Evolutionary conservation across 2,329 filamentous ascomycete genomes (phyloP), one percentile per base, ranked within the genome.

Genomic region (Nigrospora osmanthi): DNA sequence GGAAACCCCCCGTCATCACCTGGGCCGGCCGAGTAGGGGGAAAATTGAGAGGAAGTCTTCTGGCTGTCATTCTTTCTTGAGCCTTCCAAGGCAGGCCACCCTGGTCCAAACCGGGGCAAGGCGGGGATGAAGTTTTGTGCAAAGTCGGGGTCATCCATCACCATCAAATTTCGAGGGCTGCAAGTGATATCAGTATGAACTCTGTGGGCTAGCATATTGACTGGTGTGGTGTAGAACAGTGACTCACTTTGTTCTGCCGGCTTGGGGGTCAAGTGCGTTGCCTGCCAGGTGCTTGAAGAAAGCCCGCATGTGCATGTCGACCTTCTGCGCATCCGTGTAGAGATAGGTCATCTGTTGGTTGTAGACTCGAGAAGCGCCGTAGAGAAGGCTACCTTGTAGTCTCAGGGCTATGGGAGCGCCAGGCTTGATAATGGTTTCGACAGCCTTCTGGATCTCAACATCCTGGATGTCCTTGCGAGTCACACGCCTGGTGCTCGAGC

Each of bases 381-480:
- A 90, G 28, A 98, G 79, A 15, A 98, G 73, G 54, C 84, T 96
- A 14, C 89, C 86, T 60, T 97, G 91, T 17, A 98, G 76, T 33
- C 93, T 83, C 52, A 98, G 67, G 5, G 93, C 91, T 67, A 98
- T 84, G 3, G 93, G 93, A 2, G 87, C 88, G 6, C 84, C 87
- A 0, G 55, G 89, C 46, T 87, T 76, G 34, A 87, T 79, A 60
- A 98, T 95, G n/a, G 85, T 93, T 51, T 84, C 76, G 63, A 91
- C 96, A 46, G 93, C 90, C 58, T 86, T 89, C 33, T 81, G 75
- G 23, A 98, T 83, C 57, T 97, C 78, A 53, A 98, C 93, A 14
- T 88, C 81, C 47, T 91, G 80, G 47, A 98, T 95, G 10, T 87
- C 85, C 62, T 93, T 95, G 40, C 86, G 81, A 9, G 83, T 87